Evolutionary conservation across 148 eudicot genomes (phyloP).

Genomic region (Cornus florida): DNA sequence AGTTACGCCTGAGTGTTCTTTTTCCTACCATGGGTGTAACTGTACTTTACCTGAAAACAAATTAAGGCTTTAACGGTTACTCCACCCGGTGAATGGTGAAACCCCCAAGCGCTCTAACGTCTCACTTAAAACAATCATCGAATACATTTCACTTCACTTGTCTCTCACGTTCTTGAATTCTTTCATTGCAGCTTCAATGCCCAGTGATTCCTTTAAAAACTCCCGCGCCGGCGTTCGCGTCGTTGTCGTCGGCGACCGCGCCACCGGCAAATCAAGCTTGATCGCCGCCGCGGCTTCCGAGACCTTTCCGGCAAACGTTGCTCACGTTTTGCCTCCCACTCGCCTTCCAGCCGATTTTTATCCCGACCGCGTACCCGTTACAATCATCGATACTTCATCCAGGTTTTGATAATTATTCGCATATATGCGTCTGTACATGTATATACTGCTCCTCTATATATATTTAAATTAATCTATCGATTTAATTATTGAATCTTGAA

Average conservation of each 20-base stretch:
- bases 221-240: slow-evolving; percentile 46
- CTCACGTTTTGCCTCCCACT: slow-evolving; percentile 46
- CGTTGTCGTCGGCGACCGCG: slow-evolving; percentile 61
- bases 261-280: slow-evolving; percentile 61
- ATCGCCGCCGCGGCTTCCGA: slow-evolving; percentile 53
- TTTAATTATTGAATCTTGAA: neutral
- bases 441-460: neutral
- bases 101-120: too few relatives aligned
- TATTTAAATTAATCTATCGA: neutral
- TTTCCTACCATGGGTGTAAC: too few relatives aligned
- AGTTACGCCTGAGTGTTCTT: too few relatives aligned
- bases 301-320: slow-evolving; percentile 32
- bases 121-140: too few relatives aligned
- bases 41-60: too few relatives aligned
- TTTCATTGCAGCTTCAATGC: slow-evolving; percentile 7
- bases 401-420: slow-evolving; percentile 28
- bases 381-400: slow-evolving; percentile 59
- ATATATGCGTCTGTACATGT: neutral
- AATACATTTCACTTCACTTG: neutral
- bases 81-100: too few relatives aligned
- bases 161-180: neutral
- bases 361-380: slow-evolving; percentile 53
- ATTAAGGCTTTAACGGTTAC: too few relatives aligned
- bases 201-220: neutral
- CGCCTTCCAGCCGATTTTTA: slow-evolving; percentile 54